Evolutionary conservation across 352 stramenopile genomes (phyloP), one percentile per base, ranked within the genome.

Genomic region (Phytophthora tentaculata): DNA sequence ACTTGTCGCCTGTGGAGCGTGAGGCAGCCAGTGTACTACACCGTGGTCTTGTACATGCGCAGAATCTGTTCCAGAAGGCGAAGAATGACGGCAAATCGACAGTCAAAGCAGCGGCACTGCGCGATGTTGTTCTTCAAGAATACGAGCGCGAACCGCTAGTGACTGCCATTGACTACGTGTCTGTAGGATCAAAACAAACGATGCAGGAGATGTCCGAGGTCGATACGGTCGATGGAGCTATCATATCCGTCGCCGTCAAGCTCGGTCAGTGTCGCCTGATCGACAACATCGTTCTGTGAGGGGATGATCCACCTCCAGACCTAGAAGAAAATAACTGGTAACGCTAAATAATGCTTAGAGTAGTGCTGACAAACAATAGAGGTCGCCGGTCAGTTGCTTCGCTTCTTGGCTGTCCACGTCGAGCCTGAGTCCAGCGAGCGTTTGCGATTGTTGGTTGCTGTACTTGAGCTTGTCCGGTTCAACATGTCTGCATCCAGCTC

Each of bases 241-340:
- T 99, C 57, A 78, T 99, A 56, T 99, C 97, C 5, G 77, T 99
- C 28, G 97, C 97, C 1, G 90, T 98, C 43, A 97, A 97, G 56
- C 76, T 99, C 54, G 98, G 97, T 39, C 89, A 90, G 13, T 98
- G 98, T 45, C 91, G 98, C 50, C 85, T 99, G 49, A 99, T 99
- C 76, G 98, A 99, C 77, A 99, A 99, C 67, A 94, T 99, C 37
- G 81, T 96, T 24, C 52, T 97, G 41, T 94, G 78, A 59, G 52
- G 28, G 43, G 14, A 52, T 9, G 45, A 28, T 28, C 7, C 37
- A 26, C 9, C 39, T 48, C 39, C 17, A 58, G 48, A 47, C 41
- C 29, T 63, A 54, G 23, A 64, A 20, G 39, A 56, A 60, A 19
- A 45, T 45, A 32, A 14, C 28, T 51, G 49, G 41, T 54, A 24